phyloP scores from a whole-genome alignment of 2,329 filamentous ascomycete species.

The Aspergillus felis region DNA sequence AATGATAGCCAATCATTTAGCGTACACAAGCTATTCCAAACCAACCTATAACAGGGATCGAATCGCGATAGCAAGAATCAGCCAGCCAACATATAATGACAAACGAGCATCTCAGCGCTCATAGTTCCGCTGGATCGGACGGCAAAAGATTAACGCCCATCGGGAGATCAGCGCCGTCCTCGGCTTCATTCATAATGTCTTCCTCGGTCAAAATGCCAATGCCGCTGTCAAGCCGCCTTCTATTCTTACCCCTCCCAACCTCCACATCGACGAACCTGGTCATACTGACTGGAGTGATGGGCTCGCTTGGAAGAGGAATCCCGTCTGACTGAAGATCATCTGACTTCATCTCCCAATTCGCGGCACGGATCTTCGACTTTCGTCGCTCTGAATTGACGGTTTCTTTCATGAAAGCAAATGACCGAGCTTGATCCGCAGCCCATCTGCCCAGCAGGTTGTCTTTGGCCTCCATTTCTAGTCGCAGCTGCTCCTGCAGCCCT shows the following conservation, averaged over 20 bases:
- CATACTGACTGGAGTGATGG: constrained; percentile 42
- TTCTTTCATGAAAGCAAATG: constrained; percentile 34
- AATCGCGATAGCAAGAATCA: background rate
- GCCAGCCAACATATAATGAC: background rate
- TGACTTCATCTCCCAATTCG: constrained; percentile 39
- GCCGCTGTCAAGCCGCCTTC: constrained; percentile 38
- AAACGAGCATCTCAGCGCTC: background rate
- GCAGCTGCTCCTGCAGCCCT: constrained; percentile 36
- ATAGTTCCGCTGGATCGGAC: constrained; percentile 22
- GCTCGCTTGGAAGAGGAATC: constrained; percentile 31
- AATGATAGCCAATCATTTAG: too few species aligned
- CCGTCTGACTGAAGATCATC: constrained; percentile 33
- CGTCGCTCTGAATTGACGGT: constrained; percentile 38
- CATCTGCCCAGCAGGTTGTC: constrained; percentile 30
- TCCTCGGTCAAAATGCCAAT: constrained; percentile 35
- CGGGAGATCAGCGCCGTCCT: constrained; percentile 16
- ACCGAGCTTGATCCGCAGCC: constrained; percentile 30
- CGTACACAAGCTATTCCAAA: too few species aligned
- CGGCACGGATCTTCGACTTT: constrained; percentile 36
- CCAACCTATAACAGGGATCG: too few species aligned
- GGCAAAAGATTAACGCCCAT: constrained; percentile 18
- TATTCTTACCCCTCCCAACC: constrained; percentile 35
- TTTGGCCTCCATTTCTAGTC: constrained; percentile 35
- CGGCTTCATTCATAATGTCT: constrained; percentile 30
- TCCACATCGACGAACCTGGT: constrained; percentile 43